These are phyloP conservation scores for Parafenestella ontariensis DNA, from an alignment of 2,329 filamentous ascomycete species.

Conservation along the genomic window DNA sequence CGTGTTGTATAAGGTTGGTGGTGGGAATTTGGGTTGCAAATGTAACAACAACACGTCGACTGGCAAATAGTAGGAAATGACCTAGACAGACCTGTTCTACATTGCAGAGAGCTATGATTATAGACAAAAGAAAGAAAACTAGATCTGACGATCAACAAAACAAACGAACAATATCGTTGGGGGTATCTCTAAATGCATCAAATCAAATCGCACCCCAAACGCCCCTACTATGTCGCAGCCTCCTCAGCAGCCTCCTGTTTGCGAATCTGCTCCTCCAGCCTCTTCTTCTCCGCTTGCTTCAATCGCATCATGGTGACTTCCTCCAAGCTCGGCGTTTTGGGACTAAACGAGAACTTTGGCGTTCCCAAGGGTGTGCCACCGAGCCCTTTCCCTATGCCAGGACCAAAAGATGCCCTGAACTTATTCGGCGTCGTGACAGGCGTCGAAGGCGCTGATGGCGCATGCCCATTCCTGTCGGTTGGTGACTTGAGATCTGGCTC, in stretches of 20 bases:
- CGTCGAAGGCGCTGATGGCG: constrained; percentile 35
- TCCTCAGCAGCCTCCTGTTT: constrained; percentile 47
- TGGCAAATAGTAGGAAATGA: no score
- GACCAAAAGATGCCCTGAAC: constrained; percentile 36
- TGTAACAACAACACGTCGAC: no score
- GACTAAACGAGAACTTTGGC: constrained; percentile 54
- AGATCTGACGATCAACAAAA: no score
- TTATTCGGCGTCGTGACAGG: constrained; percentile 38
- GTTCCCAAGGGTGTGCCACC: constrained; percentile 34
- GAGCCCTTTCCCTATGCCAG: constrained; percentile 21
- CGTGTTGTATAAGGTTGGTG: no score
- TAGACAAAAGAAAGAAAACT: no score
- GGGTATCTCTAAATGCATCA: no score
- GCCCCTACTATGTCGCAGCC: constrained; percentile 2
- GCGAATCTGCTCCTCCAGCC: constrained; percentile 54
- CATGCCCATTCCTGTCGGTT: constrained; percentile 13
- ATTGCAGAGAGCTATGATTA: no score
- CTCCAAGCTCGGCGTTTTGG: constrained; percentile 44
- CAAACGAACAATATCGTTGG: no score
- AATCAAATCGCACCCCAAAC: no score
- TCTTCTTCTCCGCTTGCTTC: constrained; percentile 53
- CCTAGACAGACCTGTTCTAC: no score
- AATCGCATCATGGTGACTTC: constrained; percentile 55
- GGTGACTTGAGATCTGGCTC: constrained; percentile 57
- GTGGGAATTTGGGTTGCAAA: no score